phyloP scores from a whole-genome alignment of 192 early-diverging fungal genomes.

The Chytriomyces confervae region DNA sequence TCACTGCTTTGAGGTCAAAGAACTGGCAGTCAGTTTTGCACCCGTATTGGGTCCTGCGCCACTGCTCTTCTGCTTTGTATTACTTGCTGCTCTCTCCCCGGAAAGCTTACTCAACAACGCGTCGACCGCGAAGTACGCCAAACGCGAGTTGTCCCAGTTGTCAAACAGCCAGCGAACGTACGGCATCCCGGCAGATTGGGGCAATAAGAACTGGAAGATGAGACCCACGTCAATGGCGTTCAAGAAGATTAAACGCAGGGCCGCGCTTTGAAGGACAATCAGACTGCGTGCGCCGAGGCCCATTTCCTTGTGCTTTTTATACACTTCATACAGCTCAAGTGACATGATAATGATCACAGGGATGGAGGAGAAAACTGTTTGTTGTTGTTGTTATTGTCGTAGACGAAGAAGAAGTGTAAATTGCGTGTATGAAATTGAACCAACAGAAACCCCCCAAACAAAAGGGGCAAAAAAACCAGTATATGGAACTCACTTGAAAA shows the following conservation, averaged over 20 bases:
- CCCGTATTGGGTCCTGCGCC: too few species aligned
- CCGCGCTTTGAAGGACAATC: constrained; percentile 6
- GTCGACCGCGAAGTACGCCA: constrained; percentile 19
- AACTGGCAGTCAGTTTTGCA: too few species aligned
- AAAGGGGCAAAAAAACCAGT: not conserved
- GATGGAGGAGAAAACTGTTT: not conserved
- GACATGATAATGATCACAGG: constrained; percentile 14
- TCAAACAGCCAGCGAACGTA: constrained; percentile 25
- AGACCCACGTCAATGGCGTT: constrained; percentile 32
- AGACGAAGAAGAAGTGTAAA: too few species aligned
- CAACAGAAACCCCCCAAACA: not conserved
- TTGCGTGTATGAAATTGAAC: too few species aligned
- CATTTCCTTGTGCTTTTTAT: not conserved
- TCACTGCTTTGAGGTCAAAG: too few species aligned
- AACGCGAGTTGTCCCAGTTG: constrained; percentile 33
- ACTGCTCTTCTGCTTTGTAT: too few species aligned
- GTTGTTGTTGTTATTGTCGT: too few species aligned
- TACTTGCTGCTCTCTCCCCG: not conserved
- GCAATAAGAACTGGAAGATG: constrained; percentile 13
- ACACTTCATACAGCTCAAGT: not conserved
- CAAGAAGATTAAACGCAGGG: constrained; percentile 24
- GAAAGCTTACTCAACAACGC: constrained; percentile 11
- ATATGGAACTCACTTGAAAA: not conserved
- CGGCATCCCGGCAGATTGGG: not conserved
- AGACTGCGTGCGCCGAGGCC: not conserved